Conservation (phyloP, 805 yeast species). For the Barnettozyma botsteinii region DNA sequence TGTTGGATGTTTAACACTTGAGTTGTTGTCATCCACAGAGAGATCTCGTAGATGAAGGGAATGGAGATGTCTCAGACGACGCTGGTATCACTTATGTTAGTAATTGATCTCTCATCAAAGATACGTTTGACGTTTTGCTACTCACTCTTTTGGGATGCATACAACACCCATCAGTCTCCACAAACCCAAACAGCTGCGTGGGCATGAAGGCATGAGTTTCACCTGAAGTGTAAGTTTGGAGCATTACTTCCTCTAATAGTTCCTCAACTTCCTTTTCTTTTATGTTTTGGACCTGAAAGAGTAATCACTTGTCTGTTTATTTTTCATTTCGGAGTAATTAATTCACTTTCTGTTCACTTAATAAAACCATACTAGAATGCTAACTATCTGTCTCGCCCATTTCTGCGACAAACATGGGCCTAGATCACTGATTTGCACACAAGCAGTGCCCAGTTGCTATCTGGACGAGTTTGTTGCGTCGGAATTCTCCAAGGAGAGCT, state of each 20-base stretch:
- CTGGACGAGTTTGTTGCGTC: conserved; percentile 28
- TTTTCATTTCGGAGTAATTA: neutral
- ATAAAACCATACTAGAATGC: too few relatives aligned
- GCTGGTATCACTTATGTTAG: conserved; percentile 10
- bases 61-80: conserved; percentile 20
- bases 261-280: too few relatives aligned
- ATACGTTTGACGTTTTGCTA: neutral
- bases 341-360: neutral
- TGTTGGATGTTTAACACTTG: neutral
- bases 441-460: conserved; percentile 27
- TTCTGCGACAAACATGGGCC: conserved; percentile 82
- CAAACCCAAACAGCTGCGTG: conserved; percentile 1
- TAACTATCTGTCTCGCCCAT: conserved; percentile 55
- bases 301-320: too few relatives aligned
- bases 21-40: neutral
- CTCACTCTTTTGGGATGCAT: conserved; percentile 17
- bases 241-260: conserved; percentile 3
- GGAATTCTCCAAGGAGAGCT: conserved; percentile 37
- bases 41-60: conserved; percentile 18
- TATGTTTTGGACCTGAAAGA: too few relatives aligned
- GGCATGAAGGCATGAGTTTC: conserved; percentile 1
- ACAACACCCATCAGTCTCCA: conserved; percentile 13
- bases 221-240: conserved; percentile 5
- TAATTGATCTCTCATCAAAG: neutral
- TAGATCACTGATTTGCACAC: conserved; percentile 58